phyloP scores from a whole-genome alignment of 768 basidiomycete species.

The Rhodotorula kratochvilovae region DNA sequence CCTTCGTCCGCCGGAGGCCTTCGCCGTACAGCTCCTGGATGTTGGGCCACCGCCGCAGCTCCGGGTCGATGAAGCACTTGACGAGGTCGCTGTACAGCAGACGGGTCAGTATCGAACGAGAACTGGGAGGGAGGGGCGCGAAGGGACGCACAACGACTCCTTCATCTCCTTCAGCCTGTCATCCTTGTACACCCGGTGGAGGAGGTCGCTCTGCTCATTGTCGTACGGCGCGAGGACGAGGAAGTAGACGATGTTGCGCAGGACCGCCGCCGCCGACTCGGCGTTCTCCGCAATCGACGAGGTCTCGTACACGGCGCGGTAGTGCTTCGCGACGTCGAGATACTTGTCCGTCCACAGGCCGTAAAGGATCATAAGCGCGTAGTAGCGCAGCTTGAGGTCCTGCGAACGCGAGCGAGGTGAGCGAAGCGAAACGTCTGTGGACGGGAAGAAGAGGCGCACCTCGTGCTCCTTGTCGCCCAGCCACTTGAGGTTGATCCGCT shows the following conservation, averaged over 20 bases:
- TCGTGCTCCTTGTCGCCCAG: constrained; percentile 82
- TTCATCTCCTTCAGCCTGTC: constrained; percentile 70
- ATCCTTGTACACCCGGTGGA: constrained; percentile 77
- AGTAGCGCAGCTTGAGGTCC: constrained; percentile 94
- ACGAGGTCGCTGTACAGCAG: constrained; percentile 70
- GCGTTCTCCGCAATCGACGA: constrained; percentile 67
- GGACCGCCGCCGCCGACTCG: constrained; percentile 56
- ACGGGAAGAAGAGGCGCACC: constrained; percentile 51
- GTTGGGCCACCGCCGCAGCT: constrained; percentile 95
- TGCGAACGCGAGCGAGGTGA: constrained; percentile 46
- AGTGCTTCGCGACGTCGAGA: constrained; percentile 90
- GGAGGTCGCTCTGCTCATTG: constrained; percentile 96
- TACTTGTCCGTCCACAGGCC: constrained; percentile 78
- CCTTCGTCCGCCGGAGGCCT: constrained; percentile 69
- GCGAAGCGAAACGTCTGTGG: too few species aligned
- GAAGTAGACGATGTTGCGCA: constrained; percentile 93
- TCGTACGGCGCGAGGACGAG: constrained; percentile 87
- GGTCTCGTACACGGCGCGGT: constrained; percentile 95
- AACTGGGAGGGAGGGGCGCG: not conserved
- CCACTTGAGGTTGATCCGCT: constrained; percentile 91
- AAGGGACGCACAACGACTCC: constrained; percentile 31
- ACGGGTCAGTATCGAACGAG: not conserved
- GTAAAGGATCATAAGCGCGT: constrained; percentile 93
- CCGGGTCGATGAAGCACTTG: constrained; percentile 86
- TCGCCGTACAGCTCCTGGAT: constrained; percentile 83